phyloP scores from a whole-genome alignment of 768 basidiomycete species.

The Agrocybe pediades region DNA sequence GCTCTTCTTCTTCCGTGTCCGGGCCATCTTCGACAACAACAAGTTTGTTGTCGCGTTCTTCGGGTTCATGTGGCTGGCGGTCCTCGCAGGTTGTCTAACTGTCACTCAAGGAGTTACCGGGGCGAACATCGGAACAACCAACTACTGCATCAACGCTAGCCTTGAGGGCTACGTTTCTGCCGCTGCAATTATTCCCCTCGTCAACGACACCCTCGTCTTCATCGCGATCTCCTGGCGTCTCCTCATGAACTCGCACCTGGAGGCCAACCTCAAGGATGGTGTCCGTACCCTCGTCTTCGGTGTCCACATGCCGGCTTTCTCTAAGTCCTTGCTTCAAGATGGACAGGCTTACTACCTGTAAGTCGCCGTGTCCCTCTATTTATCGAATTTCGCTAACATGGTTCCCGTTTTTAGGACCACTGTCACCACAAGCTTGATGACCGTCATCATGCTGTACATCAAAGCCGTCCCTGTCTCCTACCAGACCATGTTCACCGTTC shows the following conservation, averaged over 20 bases:
- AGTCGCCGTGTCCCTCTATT: not conserved
- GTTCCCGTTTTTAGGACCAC: slow-evolving; percentile 7
- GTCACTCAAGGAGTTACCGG: not conserved
- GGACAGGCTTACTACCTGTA: slow-evolving; percentile 28
- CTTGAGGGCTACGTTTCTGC: not conserved
- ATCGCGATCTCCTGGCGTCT: slow-evolving; percentile 32
- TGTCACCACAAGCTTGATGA: slow-evolving; percentile 8
- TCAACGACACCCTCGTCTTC: slow-evolving; percentile 32
- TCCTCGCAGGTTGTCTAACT: not conserved
- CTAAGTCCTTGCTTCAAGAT: slow-evolving; percentile 21
- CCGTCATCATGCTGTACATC: slow-evolving; percentile 12
- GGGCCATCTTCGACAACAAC: not conserved
- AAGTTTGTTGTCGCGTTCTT: not conserved
- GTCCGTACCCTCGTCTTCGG: slow-evolving; percentile 16
- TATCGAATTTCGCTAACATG: not conserved
- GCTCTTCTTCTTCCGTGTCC: slow-evolving; percentile 1
- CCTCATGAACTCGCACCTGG: slow-evolving; percentile 6
- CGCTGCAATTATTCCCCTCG: slow-evolving; percentile 11
- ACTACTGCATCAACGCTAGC: not conserved
- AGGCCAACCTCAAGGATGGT: not conserved
- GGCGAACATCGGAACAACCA: not conserved
- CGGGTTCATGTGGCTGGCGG: not conserved
- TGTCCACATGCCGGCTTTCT: slow-evolving; percentile 22
- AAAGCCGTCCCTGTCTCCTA: slow-evolving; percentile 7
- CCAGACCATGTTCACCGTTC: slow-evolving; percentile 12